Evolutionary conservation across 257 asterid species (phyloP).

Genomic region (Cinchona pubescens): DNA sequence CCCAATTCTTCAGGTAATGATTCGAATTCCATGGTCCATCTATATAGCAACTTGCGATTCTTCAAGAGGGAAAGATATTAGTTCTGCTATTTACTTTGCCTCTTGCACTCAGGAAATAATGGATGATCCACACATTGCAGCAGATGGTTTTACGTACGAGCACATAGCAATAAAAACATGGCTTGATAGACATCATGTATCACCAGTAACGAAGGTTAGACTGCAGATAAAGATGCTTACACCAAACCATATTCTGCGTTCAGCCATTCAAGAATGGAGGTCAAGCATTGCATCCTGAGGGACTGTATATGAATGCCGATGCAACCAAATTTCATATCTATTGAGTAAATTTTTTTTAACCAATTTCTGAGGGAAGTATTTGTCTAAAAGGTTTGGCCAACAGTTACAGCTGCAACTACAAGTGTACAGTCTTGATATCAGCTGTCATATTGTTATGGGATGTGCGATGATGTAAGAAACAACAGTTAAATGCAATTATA

Average conservation of each 20-base stretch:
- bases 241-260: constrained; percentile 59
- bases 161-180: constrained; percentile 64
- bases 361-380: background rate
- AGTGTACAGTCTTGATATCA: background rate
- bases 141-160: constrained; percentile 89
- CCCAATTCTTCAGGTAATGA: constrained; percentile 75
- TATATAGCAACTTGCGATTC: background rate
- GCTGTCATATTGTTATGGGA: background rate
- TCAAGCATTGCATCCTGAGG: constrained; percentile 7
- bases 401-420: background rate
- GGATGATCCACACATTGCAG: constrained; percentile 80
- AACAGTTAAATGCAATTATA: background rate
- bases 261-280: constrained; percentile 78
- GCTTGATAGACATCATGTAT: constrained; percentile 51
- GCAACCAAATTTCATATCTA: background rate
- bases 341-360: background rate
- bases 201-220: constrained; percentile 66
- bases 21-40: background rate
- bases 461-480: background rate
- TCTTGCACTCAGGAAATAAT: constrained; percentile 65
- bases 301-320: background rate
- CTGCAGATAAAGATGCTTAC: constrained; percentile 52
- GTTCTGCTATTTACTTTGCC: constrained; percentile 11
- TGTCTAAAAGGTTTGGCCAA: background rate
- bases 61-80: constrained; percentile 8